These are phyloP conservation scores for Aquanectria penicillioides DNA, from an alignment of 2,329 filamentous ascomycete genomes.

Conservation along the genomic window DNA sequence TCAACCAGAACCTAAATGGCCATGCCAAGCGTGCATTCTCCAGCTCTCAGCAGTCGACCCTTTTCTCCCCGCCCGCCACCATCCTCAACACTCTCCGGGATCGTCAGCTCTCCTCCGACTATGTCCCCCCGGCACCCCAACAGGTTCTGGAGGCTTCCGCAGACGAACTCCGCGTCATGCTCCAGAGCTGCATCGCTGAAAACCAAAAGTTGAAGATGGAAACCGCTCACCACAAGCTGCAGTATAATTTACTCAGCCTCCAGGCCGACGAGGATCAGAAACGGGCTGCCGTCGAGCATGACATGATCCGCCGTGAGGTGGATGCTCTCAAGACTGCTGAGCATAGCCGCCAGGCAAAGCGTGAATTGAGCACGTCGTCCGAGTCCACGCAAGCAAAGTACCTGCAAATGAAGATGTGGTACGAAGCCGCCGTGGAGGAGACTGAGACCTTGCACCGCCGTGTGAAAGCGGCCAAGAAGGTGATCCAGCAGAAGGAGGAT, in stretches of 20 bases:
- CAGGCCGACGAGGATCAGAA: constrained; percentile 88
- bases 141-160: constrained; percentile 63
- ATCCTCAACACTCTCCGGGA: constrained; percentile 48
- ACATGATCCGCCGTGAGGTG: constrained; percentile 89
- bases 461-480: constrained; percentile 77
- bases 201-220: constrained; percentile 78
- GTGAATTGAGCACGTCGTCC: constrained; percentile 61
- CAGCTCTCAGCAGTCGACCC: constrained; percentile 57
- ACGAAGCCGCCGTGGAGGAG: constrained; percentile 73
- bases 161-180: constrained; percentile 67
- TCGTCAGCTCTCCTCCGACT: constrained; percentile 50
- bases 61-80: constrained; percentile 66
- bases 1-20: constrained; percentile 43
- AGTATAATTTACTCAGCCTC: constrained; percentile 84
- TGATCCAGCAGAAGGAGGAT: constrained; percentile 82
- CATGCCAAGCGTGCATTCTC: constrained; percentile 45
- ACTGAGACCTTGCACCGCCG: constrained; percentile 72
- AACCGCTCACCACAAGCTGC: constrained; percentile 88
- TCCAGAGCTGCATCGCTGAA: constrained; percentile 64
- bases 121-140: constrained; percentile 56
- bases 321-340: constrained; percentile 83
- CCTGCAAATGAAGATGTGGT: constrained; percentile 71
- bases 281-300: constrained; percentile 88
- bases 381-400: constrained; percentile 65
- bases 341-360: constrained; percentile 69